These are phyloP conservation scores for Chaetomium olivaceum DNA, from an alignment of 2,329 filamentous ascomycete species.

Conservation along the genomic window DNA sequence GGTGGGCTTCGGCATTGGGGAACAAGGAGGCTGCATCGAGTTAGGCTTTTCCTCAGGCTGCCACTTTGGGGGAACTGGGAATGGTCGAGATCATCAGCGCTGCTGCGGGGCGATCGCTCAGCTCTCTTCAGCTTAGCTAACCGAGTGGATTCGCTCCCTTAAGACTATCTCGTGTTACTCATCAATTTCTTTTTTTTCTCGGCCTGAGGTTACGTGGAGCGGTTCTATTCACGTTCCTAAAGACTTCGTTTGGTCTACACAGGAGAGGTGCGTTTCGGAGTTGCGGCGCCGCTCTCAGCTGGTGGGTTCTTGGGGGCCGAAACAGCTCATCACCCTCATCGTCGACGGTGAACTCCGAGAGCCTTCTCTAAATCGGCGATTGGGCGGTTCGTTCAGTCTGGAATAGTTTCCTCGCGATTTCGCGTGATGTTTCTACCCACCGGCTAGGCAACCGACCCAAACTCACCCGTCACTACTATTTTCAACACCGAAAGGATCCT, in stretches of 20 bases:
- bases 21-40: not conserved
- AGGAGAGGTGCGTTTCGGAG: not conserved
- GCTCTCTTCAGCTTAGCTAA: not conserved
- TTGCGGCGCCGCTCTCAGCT: not conserved
- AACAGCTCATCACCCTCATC: not conserved
- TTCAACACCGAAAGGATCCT: not conserved
- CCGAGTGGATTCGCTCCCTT: not conserved
- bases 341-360: not conserved
- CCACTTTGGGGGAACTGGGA: not conserved
- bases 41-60: conserved; percentile 3
- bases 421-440: not conserved
- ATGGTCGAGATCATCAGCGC: conserved; percentile 8
- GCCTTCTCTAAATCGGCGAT: not conserved
- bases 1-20: not conserved
- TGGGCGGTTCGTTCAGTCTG: conserved; percentile 2
- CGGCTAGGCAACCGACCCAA: not conserved
- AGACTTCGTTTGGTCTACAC: not conserved
- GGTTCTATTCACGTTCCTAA: not conserved
- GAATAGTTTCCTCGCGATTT: not conserved
- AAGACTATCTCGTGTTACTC: conserved; percentile 8
- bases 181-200: not conserved
- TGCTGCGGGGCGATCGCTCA: not conserved
- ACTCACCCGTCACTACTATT: not conserved
- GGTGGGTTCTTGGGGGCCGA: conserved; percentile 7
- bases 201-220: not conserved